Conservation (phyloP, 2,329 filamentous ascomycete species). For the Daldinia eschscholtzii region DNA sequence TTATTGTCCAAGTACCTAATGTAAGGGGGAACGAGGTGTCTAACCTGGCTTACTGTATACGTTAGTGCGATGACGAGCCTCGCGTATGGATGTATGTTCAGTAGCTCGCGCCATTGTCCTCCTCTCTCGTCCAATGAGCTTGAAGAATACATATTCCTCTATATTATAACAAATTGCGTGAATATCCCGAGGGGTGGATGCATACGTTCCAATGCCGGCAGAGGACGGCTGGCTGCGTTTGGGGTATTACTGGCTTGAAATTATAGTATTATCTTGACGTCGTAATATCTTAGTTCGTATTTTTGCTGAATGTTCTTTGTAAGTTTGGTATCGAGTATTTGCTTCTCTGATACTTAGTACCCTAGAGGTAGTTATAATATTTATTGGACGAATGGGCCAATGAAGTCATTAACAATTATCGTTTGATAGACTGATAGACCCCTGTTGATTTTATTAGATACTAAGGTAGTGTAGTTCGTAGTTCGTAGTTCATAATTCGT, state of each 20-base stretch:
- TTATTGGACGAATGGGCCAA: background rate
- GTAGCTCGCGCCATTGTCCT: constrained; percentile 16
- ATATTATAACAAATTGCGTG: constrained; percentile 14
- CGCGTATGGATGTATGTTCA: constrained; percentile 20
- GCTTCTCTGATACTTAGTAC: too few relatives aligned
- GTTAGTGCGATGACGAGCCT: constrained; percentile 2
- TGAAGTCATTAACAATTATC: background rate
- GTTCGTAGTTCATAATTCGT: background rate
- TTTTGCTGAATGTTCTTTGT: background rate
- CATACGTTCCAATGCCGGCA: constrained; percentile 7
- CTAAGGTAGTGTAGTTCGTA: background rate
- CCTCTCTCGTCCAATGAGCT: constrained; percentile 21
- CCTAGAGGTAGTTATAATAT: too few relatives aligned
- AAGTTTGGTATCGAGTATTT: background rate
- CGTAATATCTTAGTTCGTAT: background rate
- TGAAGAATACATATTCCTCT: constrained; percentile 19
- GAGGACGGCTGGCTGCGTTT: background rate
- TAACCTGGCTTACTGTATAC: background rate
- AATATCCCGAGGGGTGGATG: constrained; percentile 2
- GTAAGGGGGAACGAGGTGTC: background rate
- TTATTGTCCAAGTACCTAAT: background rate
- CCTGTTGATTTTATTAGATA: background rate
- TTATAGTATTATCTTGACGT: background rate
- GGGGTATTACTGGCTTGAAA: background rate
- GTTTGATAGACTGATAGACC: background rate